phyloP scores from a whole-genome alignment of 2,329 filamentous ascomycete species.

The Phialophora macrospora region DNA sequence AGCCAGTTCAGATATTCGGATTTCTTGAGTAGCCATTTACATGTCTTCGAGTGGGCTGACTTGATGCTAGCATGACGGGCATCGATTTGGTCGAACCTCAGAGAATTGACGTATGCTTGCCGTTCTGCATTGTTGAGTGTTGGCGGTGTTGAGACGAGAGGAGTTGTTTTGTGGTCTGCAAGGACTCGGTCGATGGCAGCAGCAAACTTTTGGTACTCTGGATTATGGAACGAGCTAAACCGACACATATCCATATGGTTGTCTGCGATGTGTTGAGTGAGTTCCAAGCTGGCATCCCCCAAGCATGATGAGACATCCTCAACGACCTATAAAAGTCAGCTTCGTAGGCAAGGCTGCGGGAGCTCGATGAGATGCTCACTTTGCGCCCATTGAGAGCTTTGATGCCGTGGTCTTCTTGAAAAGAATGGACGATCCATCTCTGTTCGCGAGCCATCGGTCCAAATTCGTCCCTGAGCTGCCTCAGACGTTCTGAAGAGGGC shows the following conservation, averaged over 20 bases:
- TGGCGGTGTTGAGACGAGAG: not conserved
- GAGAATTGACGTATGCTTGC: constrained; percentile 37
- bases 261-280: constrained; percentile 43
- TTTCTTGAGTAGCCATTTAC: constrained; percentile 49
- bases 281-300: constrained; percentile 42
- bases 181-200: constrained; percentile 13
- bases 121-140: constrained; percentile 22
- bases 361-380: constrained; percentile 11
- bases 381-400: constrained; percentile 32
- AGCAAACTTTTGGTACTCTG: constrained; percentile 44
- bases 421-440: constrained; percentile 46
- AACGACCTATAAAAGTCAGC: constrained; percentile 40
- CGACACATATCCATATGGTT: constrained; percentile 49
- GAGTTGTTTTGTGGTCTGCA: not conserved
- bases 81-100: constrained; percentile 51
- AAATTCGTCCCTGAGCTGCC: constrained; percentile 41
- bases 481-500: constrained; percentile 45
- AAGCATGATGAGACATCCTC: constrained; percentile 48
- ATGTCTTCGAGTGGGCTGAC: constrained; percentile 40
- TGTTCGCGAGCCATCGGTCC: constrained; percentile 41
- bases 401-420: constrained; percentile 44
- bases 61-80: constrained; percentile 48
- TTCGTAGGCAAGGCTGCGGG: not conserved
- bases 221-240: constrained; percentile 42
- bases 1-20: constrained; percentile 48